Base-by-base conservation (phyloP, 2,329 filamentous ascomycete species). In the Aulographum hederae region DNA sequence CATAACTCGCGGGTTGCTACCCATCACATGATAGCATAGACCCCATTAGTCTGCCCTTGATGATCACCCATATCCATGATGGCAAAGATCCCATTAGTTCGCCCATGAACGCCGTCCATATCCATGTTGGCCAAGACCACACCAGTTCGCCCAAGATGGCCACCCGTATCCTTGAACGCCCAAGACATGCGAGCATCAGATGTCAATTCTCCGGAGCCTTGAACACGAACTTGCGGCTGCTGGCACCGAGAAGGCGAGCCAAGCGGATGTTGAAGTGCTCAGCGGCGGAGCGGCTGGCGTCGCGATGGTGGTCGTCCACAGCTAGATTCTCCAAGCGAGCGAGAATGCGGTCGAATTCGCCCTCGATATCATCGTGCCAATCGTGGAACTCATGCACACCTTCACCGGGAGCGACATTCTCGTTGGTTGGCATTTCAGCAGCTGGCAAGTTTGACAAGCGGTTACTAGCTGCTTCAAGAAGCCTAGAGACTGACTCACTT, bases 291-390 rank as follows among this genome's bases (percentile, higher is more conserved):
- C 42, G 41, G 26, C 18, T 34, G 2, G 38, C 36, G 12, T 52
- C 41, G 6, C 37, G 34, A 31, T 40, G 36, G 34, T 46, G 37
- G 37, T 47, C 43, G 32, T 53, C 50, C 5, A 39, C 30, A 3
- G 51, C 51, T 5, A 49, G 37, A 36, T 45, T 45, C 4, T 38
- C 41, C 6, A 54, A 38, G 18, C 50, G 48, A 27, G 40, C 36
- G 8, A 53, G 34, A 8, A 35, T 44, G 4, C 34, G 35, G 8
- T 34, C 34, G 5, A 51, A 30, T 18, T 48, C 45, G 11, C 47
- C 44, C 29, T 47, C 43, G 4, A 50, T 43, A n/a, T 46, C 37
- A 3, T 41, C 37, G 3, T 38, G 39, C 50, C 51, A 53, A 20
- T 40, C 42, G 28, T 32, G 41, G 23, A 43, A 36, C 39, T 54